These are phyloP conservation scores for Aspergillus baeticus DNA, from an alignment of 495 filamentous ascomycete species.

Conservation along the genomic window DNA sequence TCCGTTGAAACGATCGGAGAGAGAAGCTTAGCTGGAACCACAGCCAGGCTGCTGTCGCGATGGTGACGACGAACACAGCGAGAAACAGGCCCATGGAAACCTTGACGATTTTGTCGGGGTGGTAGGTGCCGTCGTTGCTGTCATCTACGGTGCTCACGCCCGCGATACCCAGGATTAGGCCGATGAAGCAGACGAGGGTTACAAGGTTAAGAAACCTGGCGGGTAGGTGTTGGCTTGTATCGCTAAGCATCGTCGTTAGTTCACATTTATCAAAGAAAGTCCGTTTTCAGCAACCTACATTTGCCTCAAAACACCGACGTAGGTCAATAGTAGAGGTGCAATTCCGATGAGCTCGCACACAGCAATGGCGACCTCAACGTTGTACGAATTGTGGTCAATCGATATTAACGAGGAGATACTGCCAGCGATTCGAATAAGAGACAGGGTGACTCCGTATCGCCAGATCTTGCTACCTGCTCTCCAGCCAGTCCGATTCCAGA, in stretches of 20 bases:
- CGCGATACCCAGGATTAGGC: conserved; percentile 29
- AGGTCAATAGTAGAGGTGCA: conserved; percentile 29
- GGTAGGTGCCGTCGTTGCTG: conserved; percentile 1
- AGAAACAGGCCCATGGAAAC: conserved; percentile 32
- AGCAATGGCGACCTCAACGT: conserved; percentile 17
- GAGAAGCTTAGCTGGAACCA: background rate
- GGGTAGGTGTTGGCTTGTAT: conserved; percentile 16
- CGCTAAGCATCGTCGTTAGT: conserved; percentile 20
- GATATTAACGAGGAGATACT: conserved; percentile 24
- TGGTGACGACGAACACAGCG: conserved; percentile 21
- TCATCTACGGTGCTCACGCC: conserved; percentile 21
- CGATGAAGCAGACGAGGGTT: conserved; percentile 22
- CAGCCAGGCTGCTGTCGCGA: conserved; percentile 16
- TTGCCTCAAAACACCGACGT: conserved; percentile 27
- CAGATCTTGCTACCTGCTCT: conserved; percentile 27
- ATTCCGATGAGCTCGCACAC: conserved; percentile 34
- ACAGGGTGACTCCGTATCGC: conserved; percentile 28
- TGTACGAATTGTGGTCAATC: conserved; percentile 18
- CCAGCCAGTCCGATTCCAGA: conserved; percentile 32
- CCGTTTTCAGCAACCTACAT: conserved; percentile 21
- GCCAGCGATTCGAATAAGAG: conserved; percentile 29
- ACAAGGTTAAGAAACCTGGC: conserved; percentile 10
- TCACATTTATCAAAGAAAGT: background rate
- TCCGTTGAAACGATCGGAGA: conserved; percentile 21
- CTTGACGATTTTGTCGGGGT: conserved; percentile 19